Evolutionary conservation across 148 eudicot genomes (phyloP).

Genomic region (Polygonum maritimum): DNA sequence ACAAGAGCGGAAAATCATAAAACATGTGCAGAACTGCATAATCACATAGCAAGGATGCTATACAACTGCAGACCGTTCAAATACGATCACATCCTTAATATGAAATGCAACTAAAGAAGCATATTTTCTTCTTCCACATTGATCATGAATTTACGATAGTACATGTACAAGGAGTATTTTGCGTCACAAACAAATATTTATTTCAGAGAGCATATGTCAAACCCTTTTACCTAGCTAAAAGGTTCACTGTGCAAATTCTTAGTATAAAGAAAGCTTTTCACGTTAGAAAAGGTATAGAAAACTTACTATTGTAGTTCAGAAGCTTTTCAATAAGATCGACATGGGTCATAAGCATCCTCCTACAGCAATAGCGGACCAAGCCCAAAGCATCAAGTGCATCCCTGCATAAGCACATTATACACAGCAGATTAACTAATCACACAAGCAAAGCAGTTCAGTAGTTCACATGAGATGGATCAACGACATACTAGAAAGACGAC

Average conservation of each 20-base stretch:
- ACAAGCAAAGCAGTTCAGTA: neutral
- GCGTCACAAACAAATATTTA: no score
- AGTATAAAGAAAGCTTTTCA: neutral
- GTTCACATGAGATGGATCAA: neutral
- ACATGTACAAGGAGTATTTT: no score
- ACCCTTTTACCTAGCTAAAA: neutral
- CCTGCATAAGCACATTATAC: slow-evolving; percentile 29
- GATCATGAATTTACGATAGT: no score
- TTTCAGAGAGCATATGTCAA: no score
- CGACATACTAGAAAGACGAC: neutral
- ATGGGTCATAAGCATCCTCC: slow-evolving; percentile 98
- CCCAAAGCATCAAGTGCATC: slow-evolving; percentile 94
- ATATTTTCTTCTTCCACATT: no score
- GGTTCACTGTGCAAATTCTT: neutral
- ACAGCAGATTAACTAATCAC: neutral
- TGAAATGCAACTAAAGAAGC: no score
- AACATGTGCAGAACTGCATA: neutral
- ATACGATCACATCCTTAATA: no score
- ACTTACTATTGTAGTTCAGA: slow-evolving; percentile 80
- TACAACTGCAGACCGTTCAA: no score
- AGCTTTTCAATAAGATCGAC: slow-evolving; percentile 98
- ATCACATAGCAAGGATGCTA: neutral
- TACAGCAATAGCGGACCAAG: slow-evolving; percentile 88
- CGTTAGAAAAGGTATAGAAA: neutral
- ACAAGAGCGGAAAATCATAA: neutral